Evolutionary conservation across 2,329 filamentous ascomycete species (phyloP).

Genomic region (Camillea tinctor): DNA sequence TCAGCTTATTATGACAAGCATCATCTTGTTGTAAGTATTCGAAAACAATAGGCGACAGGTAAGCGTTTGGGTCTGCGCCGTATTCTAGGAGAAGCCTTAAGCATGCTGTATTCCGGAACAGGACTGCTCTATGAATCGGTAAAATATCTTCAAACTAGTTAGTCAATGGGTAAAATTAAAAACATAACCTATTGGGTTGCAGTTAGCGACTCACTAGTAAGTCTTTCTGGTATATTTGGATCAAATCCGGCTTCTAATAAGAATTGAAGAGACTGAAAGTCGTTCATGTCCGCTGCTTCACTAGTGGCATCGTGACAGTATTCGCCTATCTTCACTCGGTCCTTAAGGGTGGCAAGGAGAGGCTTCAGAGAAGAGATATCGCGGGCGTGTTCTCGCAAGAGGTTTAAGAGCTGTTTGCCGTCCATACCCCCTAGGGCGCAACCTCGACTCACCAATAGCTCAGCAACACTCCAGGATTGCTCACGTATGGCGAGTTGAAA

Average conservation of each 20-base stretch:
- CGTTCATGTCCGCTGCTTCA: not conserved
- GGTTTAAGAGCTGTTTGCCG: not conserved
- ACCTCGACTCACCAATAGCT: not conserved
- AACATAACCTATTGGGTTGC: not conserved
- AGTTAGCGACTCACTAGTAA: not conserved
- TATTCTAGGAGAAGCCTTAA: conserved; percentile 1
- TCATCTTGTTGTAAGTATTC: conserved; percentile 1
- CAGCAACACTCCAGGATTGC: not conserved
- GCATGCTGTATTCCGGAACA: not conserved
- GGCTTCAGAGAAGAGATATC: not conserved
- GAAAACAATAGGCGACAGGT: not conserved
- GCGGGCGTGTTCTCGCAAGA: not conserved
- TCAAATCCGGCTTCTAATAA: conserved; percentile 3
- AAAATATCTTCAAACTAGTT: not conserved
- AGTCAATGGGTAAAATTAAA: not conserved
- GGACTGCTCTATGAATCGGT: conserved; percentile 1
- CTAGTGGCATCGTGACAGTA: not conserved
- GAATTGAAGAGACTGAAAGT: not conserved
- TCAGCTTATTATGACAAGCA: not conserved
- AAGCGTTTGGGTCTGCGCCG: conserved; percentile 1
- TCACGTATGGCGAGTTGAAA: conserved; percentile 1
- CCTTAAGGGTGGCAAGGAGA: not conserved
- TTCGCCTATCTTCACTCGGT: not conserved
- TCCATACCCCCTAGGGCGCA: not conserved
- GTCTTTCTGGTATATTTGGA: not conserved